phyloP scores from a whole-genome alignment of 805 yeast genomes.

The Metschnikowia drakensbergensis region DNA sequence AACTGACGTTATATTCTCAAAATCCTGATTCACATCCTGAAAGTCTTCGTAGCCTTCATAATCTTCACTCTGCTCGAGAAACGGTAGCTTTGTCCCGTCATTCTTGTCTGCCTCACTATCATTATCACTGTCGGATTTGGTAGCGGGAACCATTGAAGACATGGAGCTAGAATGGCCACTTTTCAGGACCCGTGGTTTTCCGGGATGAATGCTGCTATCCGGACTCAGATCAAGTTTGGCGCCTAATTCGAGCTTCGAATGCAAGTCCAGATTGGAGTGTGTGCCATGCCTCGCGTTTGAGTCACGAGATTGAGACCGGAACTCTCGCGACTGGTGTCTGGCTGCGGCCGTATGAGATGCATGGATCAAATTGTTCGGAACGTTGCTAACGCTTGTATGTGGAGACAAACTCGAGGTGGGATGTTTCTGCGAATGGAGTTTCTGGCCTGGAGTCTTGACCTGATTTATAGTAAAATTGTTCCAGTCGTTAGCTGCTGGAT shows the following conservation, averaged over 20 bases:
- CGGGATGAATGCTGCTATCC: neutral
- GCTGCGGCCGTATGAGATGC: neutral
- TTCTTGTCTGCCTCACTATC: neutral
- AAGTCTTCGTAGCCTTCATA: neutral
- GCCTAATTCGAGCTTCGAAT: neutral
- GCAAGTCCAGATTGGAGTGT: neutral
- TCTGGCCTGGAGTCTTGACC: neutral
- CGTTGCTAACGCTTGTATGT: neutral
- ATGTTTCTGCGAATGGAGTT: neutral
- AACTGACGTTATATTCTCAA: constrained; percentile 7
- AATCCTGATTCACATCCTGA: neutral
- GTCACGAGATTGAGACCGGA: neutral
- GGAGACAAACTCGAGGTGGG: neutral
- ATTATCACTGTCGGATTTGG: neutral
- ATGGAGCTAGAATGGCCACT: neutral
- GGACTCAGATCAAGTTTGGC: neutral
- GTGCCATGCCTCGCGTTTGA: neutral
- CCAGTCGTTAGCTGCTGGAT: neutral
- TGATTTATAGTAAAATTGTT: neutral
- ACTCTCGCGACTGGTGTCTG: neutral
- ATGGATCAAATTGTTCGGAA: neutral
- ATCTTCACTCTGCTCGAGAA: neutral
- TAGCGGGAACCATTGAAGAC: neutral
- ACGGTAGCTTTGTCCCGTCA: neutral
- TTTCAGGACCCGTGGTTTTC: neutral